Conservation (phyloP, 768 basidiomycete genomes). For the Tylopilus felleus region DNA sequence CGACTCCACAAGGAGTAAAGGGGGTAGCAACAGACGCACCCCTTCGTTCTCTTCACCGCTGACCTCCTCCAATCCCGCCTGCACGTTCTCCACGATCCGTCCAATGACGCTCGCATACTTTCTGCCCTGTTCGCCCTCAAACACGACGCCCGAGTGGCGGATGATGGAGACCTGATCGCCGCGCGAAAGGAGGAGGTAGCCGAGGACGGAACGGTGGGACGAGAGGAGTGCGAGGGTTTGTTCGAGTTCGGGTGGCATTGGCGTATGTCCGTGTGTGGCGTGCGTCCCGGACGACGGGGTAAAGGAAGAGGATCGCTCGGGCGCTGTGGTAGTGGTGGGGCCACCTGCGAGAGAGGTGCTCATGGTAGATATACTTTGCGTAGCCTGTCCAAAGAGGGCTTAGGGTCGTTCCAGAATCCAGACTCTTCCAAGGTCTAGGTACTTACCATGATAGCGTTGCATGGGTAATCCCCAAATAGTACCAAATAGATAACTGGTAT, state of each 20-base stretch:
- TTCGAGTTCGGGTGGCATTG: slow-evolving; percentile 77
- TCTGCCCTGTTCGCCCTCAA: slow-evolving; percentile 79
- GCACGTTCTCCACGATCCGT: slow-evolving; percentile 75
- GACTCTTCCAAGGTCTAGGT: background rate
- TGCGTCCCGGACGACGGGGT: slow-evolving; percentile 14
- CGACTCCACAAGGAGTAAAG: background rate
- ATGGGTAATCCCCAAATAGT: too few relatives aligned
- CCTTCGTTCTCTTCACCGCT: slow-evolving; percentile 58
- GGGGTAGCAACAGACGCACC: slow-evolving; percentile 36
- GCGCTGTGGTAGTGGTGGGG: background rate
- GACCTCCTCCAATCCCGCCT: slow-evolving; percentile 75
- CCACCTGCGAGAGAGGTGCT: slow-evolving; percentile 11
- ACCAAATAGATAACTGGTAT: too few relatives aligned
- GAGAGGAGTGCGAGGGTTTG: slow-evolving; percentile 73
- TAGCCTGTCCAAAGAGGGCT: slow-evolving; percentile 13
- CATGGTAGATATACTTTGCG: slow-evolving; percentile 9
- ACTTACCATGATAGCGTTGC: too few relatives aligned
- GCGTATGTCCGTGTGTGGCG: slow-evolving; percentile 12
- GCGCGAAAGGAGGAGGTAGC: slow-evolving; percentile 80
- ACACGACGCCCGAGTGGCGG: slow-evolving; percentile 78
- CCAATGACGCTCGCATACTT: slow-evolving; percentile 72
- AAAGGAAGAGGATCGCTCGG: slow-evolving; percentile 7
- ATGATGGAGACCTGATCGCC: slow-evolving; percentile 75
- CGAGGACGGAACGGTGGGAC: slow-evolving; percentile 79
- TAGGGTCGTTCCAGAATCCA: slow-evolving; percentile 4